These are phyloP conservation scores for Graphiopsis chlorocephala DNA, from an alignment of 2,329 filamentous ascomycete genomes.

Conservation along the genomic window DNA sequence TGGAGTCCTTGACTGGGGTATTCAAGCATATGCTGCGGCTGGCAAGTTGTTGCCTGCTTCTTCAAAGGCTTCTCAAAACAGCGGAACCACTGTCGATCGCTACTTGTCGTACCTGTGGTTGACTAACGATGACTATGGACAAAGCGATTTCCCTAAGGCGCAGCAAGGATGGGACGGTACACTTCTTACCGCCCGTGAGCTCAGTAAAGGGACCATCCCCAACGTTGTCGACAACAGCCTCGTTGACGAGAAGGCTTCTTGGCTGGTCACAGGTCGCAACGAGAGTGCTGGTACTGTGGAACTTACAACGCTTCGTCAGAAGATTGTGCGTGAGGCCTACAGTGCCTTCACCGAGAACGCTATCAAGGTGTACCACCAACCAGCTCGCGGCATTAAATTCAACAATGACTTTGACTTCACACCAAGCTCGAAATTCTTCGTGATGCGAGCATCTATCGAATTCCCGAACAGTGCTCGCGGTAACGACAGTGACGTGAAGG, in stretches of 20 bases:
- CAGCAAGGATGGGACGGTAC: conserved; percentile 48
- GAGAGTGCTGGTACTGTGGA: conserved; percentile 34
- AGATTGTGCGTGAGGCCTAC: conserved; percentile 39
- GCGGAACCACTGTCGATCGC: conserved; percentile 39
- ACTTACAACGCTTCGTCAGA: conserved; percentile 39
- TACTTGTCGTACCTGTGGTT: conserved; percentile 45
- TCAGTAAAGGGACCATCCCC: conserved; percentile 40
- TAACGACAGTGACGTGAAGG: conserved; percentile 33
- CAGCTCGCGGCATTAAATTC: conserved; percentile 6
- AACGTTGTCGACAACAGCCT: conserved; percentile 44
- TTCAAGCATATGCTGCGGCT: conserved; percentile 44
- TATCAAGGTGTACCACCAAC: conserved; percentile 22
- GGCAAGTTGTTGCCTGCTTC: conserved; percentile 42
- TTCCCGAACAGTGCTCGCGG: conserved; percentile 38
- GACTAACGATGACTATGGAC: conserved; percentile 44
- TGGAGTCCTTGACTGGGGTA: conserved; percentile 42
- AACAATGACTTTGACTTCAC: conserved; percentile 24
- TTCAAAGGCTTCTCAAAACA: conserved; percentile 39
- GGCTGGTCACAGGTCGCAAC: conserved; percentile 36
- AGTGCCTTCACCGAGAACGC: conserved; percentile 33
- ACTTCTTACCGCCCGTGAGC: conserved; percentile 43
- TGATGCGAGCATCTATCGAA: conserved; percentile 38
- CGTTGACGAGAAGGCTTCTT: conserved; percentile 39
- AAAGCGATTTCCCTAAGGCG: conserved; percentile 37
- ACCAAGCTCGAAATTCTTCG: conserved; percentile 40